Conservation (phyloP, 2,329 filamentous ascomycete genomes). For the Penicillium sp. region DNA sequence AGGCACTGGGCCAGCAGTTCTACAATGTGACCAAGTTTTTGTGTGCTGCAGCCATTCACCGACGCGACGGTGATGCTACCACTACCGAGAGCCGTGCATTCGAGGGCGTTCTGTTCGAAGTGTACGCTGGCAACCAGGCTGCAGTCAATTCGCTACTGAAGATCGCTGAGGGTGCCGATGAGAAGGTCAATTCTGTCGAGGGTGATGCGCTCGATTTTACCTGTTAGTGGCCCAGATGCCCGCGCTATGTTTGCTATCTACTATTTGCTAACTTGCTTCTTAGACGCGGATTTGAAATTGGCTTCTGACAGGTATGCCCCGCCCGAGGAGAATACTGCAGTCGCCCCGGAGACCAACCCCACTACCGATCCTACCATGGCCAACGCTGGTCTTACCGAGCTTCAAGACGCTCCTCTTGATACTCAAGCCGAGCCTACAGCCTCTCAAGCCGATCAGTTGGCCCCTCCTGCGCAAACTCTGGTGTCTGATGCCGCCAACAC, state of each 20-base stretch:
- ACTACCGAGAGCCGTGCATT: slow-evolving; percentile 61
- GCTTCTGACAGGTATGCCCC: slow-evolving; percentile 47
- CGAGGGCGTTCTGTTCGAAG: slow-evolving; percentile 61
- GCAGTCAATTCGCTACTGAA: slow-evolving; percentile 61
- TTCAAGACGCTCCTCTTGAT: slow-evolving; percentile 51
- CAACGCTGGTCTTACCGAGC: slow-evolving; percentile 61
- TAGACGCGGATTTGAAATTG: slow-evolving; percentile 55
- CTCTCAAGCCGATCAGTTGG: slow-evolving; percentile 25
- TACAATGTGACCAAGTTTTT: slow-evolving; percentile 62
- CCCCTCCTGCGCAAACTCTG: slow-evolving; percentile 42
- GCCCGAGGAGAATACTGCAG: slow-evolving; percentile 34
- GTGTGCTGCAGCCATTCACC: slow-evolving; percentile 60
- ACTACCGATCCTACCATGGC: slow-evolving; percentile 60
- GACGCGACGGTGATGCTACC: slow-evolving; percentile 58
- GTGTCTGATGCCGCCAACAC: slow-evolving; percentile 46
- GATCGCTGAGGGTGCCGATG: slow-evolving; percentile 59
- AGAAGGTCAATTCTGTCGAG: slow-evolving; percentile 59
- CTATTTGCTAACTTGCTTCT: slow-evolving; percentile 9
- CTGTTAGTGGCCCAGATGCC: slow-evolving; percentile 48
- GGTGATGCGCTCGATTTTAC: slow-evolving; percentile 54
- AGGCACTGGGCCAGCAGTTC: slow-evolving; percentile 54
- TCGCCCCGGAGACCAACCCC: slow-evolving; percentile 35
- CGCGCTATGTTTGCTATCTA: neutral
- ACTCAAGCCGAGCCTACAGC: slow-evolving; percentile 51
- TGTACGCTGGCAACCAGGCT: slow-evolving; percentile 61